Conservation (phyloP, 345 rosid species). For the Syzygium grande region DNA sequence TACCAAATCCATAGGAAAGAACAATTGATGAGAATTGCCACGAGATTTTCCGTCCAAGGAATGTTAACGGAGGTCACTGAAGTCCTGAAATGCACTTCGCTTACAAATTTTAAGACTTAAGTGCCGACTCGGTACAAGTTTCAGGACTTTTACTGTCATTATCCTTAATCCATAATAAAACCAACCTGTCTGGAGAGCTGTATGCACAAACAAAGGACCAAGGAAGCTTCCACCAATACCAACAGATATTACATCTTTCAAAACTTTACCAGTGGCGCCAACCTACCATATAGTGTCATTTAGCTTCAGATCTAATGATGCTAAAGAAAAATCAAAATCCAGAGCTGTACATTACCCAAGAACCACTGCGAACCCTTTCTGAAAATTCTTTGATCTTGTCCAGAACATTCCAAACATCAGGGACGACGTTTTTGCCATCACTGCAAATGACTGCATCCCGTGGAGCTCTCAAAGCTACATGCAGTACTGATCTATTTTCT, state of each 20-base stretch:
- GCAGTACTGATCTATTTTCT: constrained; percentile 92
- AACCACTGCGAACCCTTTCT: constrained; percentile 77
- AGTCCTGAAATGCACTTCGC: background rate
- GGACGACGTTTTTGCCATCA: constrained; percentile 86
- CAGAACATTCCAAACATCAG: constrained; percentile 86
- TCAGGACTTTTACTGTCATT: background rate
- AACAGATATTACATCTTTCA: constrained; percentile 76
- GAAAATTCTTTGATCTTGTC: constrained; percentile 86
- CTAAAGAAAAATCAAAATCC: background rate
- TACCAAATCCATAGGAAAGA: background rate
- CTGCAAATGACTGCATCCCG: constrained; percentile 62
- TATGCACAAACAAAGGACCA: constrained; percentile 94
- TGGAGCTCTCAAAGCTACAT: constrained; percentile 90
- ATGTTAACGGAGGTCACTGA: background rate
- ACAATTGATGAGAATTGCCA: background rate
- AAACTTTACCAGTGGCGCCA: constrained; percentile 88
- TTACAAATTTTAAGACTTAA: background rate
- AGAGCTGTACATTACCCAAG: constrained; percentile 55
- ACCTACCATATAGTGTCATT: constrained; percentile 37
- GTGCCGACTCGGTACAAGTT: background rate
- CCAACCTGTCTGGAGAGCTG: constrained; percentile 90
- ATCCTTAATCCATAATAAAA: background rate
- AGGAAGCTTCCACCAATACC: constrained; percentile 99
- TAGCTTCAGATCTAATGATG: constrained; percentile 7
- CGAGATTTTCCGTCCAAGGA: background rate